Base-by-base conservation (phyloP, 2,329 filamentous ascomycete genomes). In the Venturia effusa region DNA sequence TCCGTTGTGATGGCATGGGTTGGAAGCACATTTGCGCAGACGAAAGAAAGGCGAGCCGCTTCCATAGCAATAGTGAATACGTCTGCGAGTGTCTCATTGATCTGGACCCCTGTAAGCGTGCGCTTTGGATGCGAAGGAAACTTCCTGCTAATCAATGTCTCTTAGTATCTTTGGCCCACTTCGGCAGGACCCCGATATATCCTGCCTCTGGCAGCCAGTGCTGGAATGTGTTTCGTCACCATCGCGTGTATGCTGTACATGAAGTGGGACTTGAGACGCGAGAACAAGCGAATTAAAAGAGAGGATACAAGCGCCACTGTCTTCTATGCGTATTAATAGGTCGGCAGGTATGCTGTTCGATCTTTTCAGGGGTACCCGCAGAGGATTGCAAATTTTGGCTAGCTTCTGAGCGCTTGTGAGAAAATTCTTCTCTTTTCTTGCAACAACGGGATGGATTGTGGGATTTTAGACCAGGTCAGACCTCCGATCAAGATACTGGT, bases 1-100 rank as follows among this genome's bases (percentile, higher is more conserved):
- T 76, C 75, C 11, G 22, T 51, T 51, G 45, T 27, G 22, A 51
- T 27, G 45, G 45, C 45, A 19, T 79, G 77, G 76, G 74, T 75
- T 1, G 74, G 74, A 1, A 72, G 73, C 1, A 77, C 75, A 0
- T 70, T 77, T 8, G 75, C 74, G 2, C 74, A 78, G 59, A 77
- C 76, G 0, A 68, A 73, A 4, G 76, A 78, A 66, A 80, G 79
- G 68, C 76, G 77, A 60, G 76, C 77, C 22, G 75, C 75, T 3
- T 69, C 72, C 4, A 68, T 78, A 22, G 75, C 75, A 0, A 74
- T 78, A 59, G 76, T 77, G n/a, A 78, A 79, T 61, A 72, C 75
- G 0, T 70, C 75, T 5, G 74, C 73, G 0, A 78, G 76, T 61
- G 69, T 73, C 27, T 70, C 71, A 43, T 73, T 75, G 61, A 77